These are phyloP conservation scores for Pseudogymnoascus verrucosus DNA, from an alignment of 2,329 filamentous ascomycete species.

Conservation along the genomic window DNA sequence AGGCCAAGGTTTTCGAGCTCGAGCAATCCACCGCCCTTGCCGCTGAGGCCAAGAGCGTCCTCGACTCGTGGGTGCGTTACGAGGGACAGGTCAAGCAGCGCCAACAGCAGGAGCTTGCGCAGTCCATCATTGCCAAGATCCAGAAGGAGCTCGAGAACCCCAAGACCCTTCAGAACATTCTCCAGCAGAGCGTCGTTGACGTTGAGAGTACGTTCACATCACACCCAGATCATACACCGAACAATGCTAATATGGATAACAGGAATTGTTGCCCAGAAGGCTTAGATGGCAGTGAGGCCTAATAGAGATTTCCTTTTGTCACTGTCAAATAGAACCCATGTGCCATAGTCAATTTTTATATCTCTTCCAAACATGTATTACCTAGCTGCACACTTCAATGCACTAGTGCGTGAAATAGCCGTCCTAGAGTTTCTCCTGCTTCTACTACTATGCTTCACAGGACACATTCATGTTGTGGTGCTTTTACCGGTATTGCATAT, in stretches of 20 bases:
- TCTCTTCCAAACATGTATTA: constrained; percentile 3
- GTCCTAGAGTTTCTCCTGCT: neutral
- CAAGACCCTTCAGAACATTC: constrained; percentile 93
- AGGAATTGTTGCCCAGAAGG: constrained; percentile 12
- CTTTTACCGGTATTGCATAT: neutral
- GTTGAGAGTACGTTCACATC: constrained; percentile 69
- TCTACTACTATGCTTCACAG: neutral
- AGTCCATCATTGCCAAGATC: constrained; percentile 92
- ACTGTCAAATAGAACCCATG: constrained; percentile 10
- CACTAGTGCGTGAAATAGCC: neutral
- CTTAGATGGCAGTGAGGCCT: neutral
- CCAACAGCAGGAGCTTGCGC: constrained; percentile 92
- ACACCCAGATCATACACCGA: neutral
- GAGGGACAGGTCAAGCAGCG: constrained; percentile 98
- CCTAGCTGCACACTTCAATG: neutral
- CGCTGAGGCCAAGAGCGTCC: constrained; percentile 84
- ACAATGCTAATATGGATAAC: constrained; percentile 1
- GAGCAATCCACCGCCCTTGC: constrained; percentile 93
- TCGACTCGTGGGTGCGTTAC: constrained; percentile 98
- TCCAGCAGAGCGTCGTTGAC: constrained; percentile 92
- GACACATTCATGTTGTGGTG: neutral
- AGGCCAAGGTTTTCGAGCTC: constrained; percentile 92
- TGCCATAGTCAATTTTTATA: constrained; percentile 10
- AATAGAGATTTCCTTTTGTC: constrained; percentile 10
- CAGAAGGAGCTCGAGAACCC: constrained; percentile 98